Conservation (phyloP, 805 yeast species). For the Metahyphopichia silvanorum region DNA sequence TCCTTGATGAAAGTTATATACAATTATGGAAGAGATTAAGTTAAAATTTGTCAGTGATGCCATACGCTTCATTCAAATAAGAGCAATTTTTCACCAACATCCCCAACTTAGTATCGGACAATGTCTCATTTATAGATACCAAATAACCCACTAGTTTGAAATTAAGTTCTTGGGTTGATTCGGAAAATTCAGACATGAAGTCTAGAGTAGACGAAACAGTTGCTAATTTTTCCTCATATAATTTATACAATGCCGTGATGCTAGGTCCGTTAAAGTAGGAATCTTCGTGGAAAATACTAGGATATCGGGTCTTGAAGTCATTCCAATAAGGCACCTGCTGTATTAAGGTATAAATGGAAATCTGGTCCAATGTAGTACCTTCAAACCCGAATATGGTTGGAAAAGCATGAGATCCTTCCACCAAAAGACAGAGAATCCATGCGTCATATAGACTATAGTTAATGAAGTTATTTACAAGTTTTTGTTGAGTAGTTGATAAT, state of each 20-base stretch:
- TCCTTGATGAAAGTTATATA: slow-evolving; percentile 58
- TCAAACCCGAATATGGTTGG: slow-evolving; percentile 13
- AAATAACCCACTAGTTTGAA: slow-evolving; percentile 9
- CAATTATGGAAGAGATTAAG: slow-evolving; percentile 58
- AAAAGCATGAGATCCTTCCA: slow-evolving; percentile 10
- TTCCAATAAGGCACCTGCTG: slow-evolving; percentile 23
- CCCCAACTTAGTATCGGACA: background rate
- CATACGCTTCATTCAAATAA: slow-evolving; percentile 6
- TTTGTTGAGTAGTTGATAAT: slow-evolving; percentile 12
- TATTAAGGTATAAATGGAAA: slow-evolving; percentile 2
- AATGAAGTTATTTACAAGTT: slow-evolving; percentile 33
- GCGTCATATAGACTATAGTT: slow-evolving; percentile 50
- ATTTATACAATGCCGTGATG: background rate
- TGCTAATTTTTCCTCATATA: background rate
- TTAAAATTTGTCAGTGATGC: slow-evolving; percentile 3
- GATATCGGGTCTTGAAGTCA: slow-evolving; percentile 21
- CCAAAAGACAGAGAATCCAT: slow-evolving; percentile 37
- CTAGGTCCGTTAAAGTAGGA: too few species aligned
- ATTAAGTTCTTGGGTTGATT: background rate
- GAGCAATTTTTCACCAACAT: too few species aligned
- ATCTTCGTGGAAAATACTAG: too few species aligned
- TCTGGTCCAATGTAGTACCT: slow-evolving; percentile 2
- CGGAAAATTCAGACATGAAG: background rate
- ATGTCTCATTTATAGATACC: background rate
- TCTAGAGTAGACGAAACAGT: background rate